Base-by-base conservation (phyloP, 306 rosid genomes). In the apple (Malus domestica) region DNA sequence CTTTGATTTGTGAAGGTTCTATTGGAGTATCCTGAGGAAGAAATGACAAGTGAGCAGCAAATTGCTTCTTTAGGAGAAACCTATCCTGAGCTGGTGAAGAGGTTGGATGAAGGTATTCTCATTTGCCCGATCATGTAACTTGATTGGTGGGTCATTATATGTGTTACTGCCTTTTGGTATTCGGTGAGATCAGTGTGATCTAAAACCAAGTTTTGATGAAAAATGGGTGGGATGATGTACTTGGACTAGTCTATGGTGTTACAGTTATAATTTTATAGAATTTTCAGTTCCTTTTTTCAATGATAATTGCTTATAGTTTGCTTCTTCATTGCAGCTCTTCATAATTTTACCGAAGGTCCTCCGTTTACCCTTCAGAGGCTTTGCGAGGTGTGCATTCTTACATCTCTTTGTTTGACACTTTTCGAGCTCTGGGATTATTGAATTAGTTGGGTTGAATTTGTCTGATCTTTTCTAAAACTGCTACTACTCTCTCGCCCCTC, bases 361-460 rank as follows among this genome's bases (percentile, higher is more conserved):
- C 98, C 96, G 23, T 95, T 95, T 83, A 95, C 98, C 4, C 86
- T 95, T 87, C 98, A 95, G 76, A 89, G 98, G 89, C 84, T 95
- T 63, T 89, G 96, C 67, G 98, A 95, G 96, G 98, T 94, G 82
- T 69, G 29, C 2, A 14, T 76, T 70, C 33, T 45, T 40, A 27
- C 49, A 35, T 72, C 46, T 40, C 20, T 44, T 20, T 82, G 46
- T 67, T 14, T 52, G 66, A n/a, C 35, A 1, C 27, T 51, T 68
- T 33, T 67, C 33, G 3, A 72, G 61, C 11, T 52, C 20, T 1
- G 38, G 38, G 57, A 6, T 18, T 57, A 38, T 38, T 45, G 20
- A 10, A 29, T 4, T 40, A 60, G 25, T 14, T 25, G n/a, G 73
- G 65, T 54, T 32, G 16, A 57, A 52, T 70, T 30, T 15, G 25